Evolutionary conservation across 2,329 filamentous ascomycete genomes (phyloP).

Genomic region (Apiospora pterosperma): DNA sequence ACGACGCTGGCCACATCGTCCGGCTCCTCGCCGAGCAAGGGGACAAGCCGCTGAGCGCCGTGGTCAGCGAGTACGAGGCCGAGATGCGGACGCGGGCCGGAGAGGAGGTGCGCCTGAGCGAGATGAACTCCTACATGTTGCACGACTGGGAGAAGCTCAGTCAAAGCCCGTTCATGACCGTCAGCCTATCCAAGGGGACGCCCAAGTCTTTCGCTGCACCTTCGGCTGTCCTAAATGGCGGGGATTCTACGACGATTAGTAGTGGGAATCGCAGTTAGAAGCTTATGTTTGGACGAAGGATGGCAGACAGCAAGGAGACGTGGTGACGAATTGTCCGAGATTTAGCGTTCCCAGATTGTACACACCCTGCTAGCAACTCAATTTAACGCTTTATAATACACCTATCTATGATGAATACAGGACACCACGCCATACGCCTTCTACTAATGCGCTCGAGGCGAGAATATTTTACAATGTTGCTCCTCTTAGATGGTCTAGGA

Average conservation of each 20-base stretch:
- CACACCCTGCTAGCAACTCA: not conserved
- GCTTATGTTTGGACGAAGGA: not conserved
- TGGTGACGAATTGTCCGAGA: not conserved
- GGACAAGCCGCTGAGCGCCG: constrained; percentile 16
- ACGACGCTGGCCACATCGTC: constrained; percentile 37
- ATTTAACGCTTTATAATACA: not conserved
- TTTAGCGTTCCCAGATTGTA: not conserved
- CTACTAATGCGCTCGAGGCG: not conserved
- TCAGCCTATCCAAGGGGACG: constrained; percentile 16
- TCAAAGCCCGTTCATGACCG: constrained; percentile 26
- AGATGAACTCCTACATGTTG: constrained; percentile 41
- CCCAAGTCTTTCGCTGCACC: not conserved
- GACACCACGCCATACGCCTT: not conserved
- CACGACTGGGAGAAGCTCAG: constrained; percentile 35
- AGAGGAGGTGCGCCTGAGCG: constrained; percentile 39
- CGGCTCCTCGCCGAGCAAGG: constrained; percentile 21
- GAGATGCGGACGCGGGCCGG: constrained; percentile 42
- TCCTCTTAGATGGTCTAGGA: too few relatives aligned
- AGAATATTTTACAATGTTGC: not conserved
- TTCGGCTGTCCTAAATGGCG: not conserved
- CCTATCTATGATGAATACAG: not conserved
- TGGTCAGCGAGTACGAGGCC: constrained; percentile 36
- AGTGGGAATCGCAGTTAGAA: not conserved
- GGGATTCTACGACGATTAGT: not conserved
- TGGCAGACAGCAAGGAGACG: not conserved